Conservation (phyloP, 768 basidiomycete genomes). For the Kwoniella sp. region DNA sequence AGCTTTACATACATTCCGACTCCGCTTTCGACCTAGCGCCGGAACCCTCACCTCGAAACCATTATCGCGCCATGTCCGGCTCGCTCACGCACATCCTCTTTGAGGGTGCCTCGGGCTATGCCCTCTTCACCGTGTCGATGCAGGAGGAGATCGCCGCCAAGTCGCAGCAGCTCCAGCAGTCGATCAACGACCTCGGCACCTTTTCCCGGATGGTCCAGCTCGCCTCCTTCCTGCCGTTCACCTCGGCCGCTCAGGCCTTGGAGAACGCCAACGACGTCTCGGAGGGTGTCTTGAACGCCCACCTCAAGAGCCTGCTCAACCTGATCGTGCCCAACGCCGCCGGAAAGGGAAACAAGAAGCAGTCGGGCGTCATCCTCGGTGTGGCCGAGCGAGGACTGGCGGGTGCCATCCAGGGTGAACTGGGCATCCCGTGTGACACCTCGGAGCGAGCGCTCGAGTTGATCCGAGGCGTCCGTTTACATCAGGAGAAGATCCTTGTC, state of each 20-base stretch:
- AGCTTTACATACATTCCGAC: too few relatives aligned
- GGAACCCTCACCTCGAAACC: too few relatives aligned
- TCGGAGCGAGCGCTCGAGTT: slow-evolving; percentile 77
- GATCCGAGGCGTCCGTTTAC: slow-evolving; percentile 85
- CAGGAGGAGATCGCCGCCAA: slow-evolving; percentile 81
- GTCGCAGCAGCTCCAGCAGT: slow-evolving; percentile 72
- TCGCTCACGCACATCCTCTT: slow-evolving; percentile 77
- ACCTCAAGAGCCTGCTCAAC: slow-evolving; percentile 33
- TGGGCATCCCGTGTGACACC: slow-evolving; percentile 71
- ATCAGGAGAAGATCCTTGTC: slow-evolving; percentile 75
- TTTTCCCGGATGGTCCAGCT: slow-evolving; percentile 90
- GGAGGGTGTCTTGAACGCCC: slow-evolving; percentile 62
- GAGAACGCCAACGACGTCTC: slow-evolving; percentile 96
- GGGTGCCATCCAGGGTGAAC: slow-evolving; percentile 67
- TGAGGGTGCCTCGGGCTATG: slow-evolving; percentile 91
- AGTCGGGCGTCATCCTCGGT: slow-evolving; percentile 60
- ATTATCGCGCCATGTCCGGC: slow-evolving; percentile 42
- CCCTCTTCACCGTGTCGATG: slow-evolving; percentile 80
- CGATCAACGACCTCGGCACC: slow-evolving; percentile 77
- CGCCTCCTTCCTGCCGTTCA: slow-evolving; percentile 88
- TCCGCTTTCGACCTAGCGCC: too few relatives aligned
- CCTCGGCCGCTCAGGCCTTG: slow-evolving; percentile 83
- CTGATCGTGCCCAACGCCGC: slow-evolving; percentile 33
- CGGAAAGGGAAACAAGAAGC: slow-evolving; percentile 37
- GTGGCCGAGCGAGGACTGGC: slow-evolving; percentile 73